Conservation (phyloP, 148 eudicot genomes). For the Nepenthes gracilis region DNA sequence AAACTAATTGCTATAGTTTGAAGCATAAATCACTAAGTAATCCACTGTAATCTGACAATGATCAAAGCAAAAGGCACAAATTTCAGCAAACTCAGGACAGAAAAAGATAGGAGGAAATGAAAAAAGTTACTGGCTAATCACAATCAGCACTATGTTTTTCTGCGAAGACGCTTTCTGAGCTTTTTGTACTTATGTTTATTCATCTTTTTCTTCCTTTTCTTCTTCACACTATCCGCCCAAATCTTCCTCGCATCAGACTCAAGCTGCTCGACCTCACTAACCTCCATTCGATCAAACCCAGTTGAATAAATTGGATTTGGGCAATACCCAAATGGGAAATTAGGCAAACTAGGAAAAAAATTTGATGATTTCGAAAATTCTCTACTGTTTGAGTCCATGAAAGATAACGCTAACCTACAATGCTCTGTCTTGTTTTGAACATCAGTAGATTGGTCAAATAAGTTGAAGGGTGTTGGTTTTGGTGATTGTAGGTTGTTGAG, state of each 20-base stretch:
- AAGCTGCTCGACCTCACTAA: conserved; percentile 8
- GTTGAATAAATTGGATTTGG: conserved; percentile 18
- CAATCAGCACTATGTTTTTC: conserved; percentile 21
- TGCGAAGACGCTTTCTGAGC: conserved; percentile 36
- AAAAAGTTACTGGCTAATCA: neutral
- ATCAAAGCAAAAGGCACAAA: no score
- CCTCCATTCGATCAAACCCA: conserved; percentile 10
- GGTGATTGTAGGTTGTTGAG: neutral
- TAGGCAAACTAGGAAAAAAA: conserved; percentile 18
- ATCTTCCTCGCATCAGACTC: conserved; percentile 19
- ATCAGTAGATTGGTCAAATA: neutral
- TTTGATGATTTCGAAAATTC: neutral
- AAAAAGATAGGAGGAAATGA: no score
- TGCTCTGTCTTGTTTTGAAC: neutral
- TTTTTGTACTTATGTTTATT: conserved; percentile 51
- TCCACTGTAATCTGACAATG: no score
- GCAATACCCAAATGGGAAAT: conserved; percentile 32
- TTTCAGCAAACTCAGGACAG: no score
- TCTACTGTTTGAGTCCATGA: neutral
- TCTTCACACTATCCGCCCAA: conserved; percentile 65
- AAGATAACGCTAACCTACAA: neutral
- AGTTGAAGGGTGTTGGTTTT: neutral
- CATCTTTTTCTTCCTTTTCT: conserved; percentile 60
- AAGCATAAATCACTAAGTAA: no score
- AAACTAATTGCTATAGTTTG: no score